Evolutionary conservation across 2,329 filamentous ascomycete species (phyloP), one percentile per base, ranked within the genome.

Genomic region (Huntiella bhutanensis): DNA sequence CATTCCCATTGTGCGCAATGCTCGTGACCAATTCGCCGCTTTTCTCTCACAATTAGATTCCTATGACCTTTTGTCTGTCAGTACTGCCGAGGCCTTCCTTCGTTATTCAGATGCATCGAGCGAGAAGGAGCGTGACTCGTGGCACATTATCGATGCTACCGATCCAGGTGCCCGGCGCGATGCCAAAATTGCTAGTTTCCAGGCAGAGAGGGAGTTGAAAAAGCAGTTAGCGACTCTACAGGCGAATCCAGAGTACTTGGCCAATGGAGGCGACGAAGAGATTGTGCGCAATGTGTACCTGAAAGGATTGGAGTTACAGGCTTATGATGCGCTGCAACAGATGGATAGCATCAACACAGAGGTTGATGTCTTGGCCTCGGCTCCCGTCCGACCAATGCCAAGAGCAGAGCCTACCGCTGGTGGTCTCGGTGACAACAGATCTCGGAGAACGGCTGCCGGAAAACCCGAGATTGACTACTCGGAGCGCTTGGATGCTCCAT

Each of bases 271-370:
- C 40, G 91, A 96, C 55, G 91, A 98, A 48, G 82, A 87, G 54
- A 70, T 80, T n/a, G 71, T 86, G 11, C 77, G 91, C 42, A 72
- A 82, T 51, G 67, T 93, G 28, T 77, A 93, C 56, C 66, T 94
- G 22, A 77, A 86, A 1, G 77, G 84, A 53, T 65, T 94, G 38
- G 67, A 73, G 13, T 77, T 86, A 52, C 75, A 72, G 55, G 73
- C 79, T 3, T 84, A 95, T 60, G 75, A 82, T 58, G 70, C 86
- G 4, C 92, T 96, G 55, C 82, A 91, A 58, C 73, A 78, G 0
- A 71, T 98, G n/a, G 91, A 96, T 60, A 75, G 82, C 13, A 70
- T 95, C 49, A 82, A 81, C 36, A 80, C 84, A 54, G 91, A 98
- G 63, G 61, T 85, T 48, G 77, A 87, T 49, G 81, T 98, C 53